A percentile compares a stretch with the other conserved stretches of the same genome.
phyloP scores from a whole-genome alignment of 768 basidiomycete species.

The Trametes cingulata region DNA sequence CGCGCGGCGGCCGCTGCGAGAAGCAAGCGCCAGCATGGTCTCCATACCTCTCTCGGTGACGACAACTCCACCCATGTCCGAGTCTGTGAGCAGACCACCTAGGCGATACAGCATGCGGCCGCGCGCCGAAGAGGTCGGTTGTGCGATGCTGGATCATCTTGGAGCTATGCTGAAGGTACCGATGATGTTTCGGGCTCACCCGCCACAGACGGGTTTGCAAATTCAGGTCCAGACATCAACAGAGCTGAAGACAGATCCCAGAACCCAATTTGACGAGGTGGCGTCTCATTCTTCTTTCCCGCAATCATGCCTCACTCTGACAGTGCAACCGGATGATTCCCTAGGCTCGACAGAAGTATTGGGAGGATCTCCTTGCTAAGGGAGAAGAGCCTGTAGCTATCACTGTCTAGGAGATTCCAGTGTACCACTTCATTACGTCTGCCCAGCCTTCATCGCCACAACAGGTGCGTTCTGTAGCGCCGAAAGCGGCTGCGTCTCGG shows the following conservation, averaged over 20 bases:
- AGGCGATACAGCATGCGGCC: background rate
- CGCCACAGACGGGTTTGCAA: slow-evolving; percentile 2
- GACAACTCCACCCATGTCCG: background rate
- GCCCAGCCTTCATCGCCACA: too few relatives aligned
- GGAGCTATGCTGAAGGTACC: too few relatives aligned
- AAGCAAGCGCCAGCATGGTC: slow-evolving; percentile 5
- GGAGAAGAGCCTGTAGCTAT: background rate
- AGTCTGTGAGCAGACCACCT: background rate
- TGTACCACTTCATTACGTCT: too few relatives aligned
- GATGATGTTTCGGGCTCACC: background rate
- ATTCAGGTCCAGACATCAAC: slow-evolving; percentile 17
- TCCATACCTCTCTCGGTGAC: slow-evolving; percentile 16
- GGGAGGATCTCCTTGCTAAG: background rate
- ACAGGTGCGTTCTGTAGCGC: too few relatives aligned
- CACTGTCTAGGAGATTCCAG: background rate
- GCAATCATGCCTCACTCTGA: background rate
- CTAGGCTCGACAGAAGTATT: background rate
- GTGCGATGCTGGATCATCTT: background rate
- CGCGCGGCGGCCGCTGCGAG: slow-evolving; percentile 14
- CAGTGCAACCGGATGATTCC: too few relatives aligned
- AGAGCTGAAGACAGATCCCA: slow-evolving; percentile 14
- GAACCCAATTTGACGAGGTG: background rate
- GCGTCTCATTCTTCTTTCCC: background rate
- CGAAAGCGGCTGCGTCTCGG: too few relatives aligned
- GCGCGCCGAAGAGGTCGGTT: slow-evolving; percentile 5